These are phyloP conservation scores for Trametes elegans DNA, from an alignment of 768 basidiomycete genomes.

Conservation along the genomic window DNA sequence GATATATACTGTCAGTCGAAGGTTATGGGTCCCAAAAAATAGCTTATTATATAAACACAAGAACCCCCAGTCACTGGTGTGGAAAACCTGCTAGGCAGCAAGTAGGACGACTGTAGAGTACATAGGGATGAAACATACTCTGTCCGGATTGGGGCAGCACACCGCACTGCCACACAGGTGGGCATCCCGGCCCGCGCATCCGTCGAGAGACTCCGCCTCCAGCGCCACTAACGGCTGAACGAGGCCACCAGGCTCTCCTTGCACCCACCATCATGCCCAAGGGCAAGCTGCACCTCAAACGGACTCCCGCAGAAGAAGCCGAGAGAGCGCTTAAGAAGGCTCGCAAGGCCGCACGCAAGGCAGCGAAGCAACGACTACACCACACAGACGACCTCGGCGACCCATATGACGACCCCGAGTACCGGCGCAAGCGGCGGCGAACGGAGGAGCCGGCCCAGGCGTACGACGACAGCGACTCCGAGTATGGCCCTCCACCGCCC, in stretches of 20 bases:
- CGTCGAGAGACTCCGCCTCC: too few species aligned
- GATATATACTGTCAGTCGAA: too few species aligned
- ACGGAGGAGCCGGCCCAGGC: constrained; percentile 9
- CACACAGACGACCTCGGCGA: constrained; percentile 22
- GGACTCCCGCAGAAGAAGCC: constrained; percentile 37
- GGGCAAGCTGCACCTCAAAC: constrained; percentile 37
- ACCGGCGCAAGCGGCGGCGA: constrained; percentile 16
- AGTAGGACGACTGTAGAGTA: too few species aligned
- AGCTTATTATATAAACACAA: too few species aligned
- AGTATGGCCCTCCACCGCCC: constrained; percentile 31
- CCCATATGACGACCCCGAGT: constrained; percentile 10
- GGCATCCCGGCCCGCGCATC: too few species aligned
- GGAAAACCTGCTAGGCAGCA: too few species aligned
- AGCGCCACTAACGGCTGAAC: not conserved
- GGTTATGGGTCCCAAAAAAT: too few species aligned
- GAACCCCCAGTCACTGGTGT: too few species aligned
- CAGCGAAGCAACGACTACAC: constrained; percentile 25
- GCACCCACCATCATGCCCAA: constrained; percentile 1
- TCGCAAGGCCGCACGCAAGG: constrained; percentile 52
- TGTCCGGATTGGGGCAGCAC: not conserved
- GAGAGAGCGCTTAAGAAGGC: constrained; percentile 38
- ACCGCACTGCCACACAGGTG: not conserved
- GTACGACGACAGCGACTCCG: constrained; percentile 22
- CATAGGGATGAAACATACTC: too few species aligned
- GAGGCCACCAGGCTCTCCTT: not conserved